Evolutionary conservation across 768 basidiomycete genomes (phyloP).

Genomic region (Tulasnella sp.): DNA sequence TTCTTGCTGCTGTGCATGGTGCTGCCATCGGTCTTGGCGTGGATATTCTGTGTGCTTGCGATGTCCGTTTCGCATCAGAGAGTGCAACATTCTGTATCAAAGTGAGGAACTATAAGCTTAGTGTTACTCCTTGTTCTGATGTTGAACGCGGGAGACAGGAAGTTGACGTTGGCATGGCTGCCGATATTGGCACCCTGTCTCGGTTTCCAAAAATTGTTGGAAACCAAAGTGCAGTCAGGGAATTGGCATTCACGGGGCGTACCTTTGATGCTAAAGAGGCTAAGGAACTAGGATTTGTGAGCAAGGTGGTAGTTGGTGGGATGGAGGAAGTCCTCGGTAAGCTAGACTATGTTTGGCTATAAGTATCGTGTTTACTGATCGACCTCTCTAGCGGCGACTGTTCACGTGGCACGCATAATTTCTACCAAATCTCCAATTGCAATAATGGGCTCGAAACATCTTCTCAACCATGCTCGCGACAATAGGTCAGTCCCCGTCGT

Average conservation of each 20-base stretch:
- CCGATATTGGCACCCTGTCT: conserved; percentile 86
- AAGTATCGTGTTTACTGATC: background rate
- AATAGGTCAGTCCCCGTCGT: conserved; percentile 58
- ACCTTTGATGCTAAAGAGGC: conserved; percentile 74
- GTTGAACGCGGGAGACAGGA: conserved; percentile 53
- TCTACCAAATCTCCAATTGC: conserved; percentile 81
- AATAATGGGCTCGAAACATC: conserved; percentile 71
- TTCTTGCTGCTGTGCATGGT: conserved; percentile 82
- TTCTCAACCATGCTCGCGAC: conserved; percentile 78
- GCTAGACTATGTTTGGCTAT: conserved; percentile 22
- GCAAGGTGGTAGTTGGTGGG: conserved; percentile 68
- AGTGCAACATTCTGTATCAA: conserved; percentile 72
- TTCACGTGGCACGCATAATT: conserved; percentile 67
- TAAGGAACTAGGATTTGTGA: conserved; percentile 69
- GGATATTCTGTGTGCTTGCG: conserved; percentile 75
- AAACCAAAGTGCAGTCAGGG: conserved; percentile 70
- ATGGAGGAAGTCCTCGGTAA: conserved; percentile 62
- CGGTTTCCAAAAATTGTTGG: conserved; percentile 76
- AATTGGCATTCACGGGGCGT: conserved; percentile 76
- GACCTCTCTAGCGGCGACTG: conserved; percentile 50
- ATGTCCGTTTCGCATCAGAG: conserved; percentile 73
- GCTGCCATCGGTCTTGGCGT: conserved; percentile 74
- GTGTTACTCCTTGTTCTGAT: background rate
- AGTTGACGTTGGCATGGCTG: conserved; percentile 83
- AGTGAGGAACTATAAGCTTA: conserved; percentile 47